Evolutionary conservation across 1,139 yeast species (phyloP).

Genomic region (Candida sp.): DNA sequence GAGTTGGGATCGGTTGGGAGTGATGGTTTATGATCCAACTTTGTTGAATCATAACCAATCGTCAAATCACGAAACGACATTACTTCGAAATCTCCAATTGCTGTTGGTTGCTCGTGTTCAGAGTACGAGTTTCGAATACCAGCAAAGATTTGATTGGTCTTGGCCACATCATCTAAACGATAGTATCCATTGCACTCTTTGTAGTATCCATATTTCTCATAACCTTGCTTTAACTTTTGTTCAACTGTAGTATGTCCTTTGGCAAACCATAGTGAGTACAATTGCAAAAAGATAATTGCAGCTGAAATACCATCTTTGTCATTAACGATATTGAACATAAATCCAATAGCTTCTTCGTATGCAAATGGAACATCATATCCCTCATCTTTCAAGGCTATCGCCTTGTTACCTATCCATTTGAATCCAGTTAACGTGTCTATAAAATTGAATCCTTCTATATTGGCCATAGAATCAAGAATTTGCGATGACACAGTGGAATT

Average conservation of each 20-base stretch:
- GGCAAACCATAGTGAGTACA: conserved; percentile 51
- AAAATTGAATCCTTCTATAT: conserved; percentile 55
- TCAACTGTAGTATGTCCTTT: conserved; percentile 30
- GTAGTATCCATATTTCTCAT: conserved; percentile 68
- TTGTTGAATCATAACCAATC: conserved; percentile 70
- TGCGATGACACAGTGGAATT: conserved; percentile 94
- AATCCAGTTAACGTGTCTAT: conserved; percentile 91
- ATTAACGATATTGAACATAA: conserved; percentile 81
- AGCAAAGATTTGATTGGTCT: conserved; percentile 50
- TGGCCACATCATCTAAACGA: conserved; percentile 53
- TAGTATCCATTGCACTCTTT: conserved; percentile 89
- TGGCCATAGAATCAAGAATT: conserved; percentile 70
- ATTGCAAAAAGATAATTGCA: conserved; percentile 70
- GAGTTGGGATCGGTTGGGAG: conserved; percentile 71
- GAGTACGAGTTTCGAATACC: conserved; percentile 41
- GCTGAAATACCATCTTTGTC: conserved; percentile 96
- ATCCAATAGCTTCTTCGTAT: conserved; percentile 95
- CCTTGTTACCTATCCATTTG: conserved; percentile 95
- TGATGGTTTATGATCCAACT: conserved; percentile 52
- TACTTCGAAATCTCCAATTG: conserved; percentile 54
- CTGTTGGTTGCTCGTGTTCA: conserved; percentile 31
- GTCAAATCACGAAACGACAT: conserved; percentile 82
- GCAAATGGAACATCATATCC: conserved; percentile 83
- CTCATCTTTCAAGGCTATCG: conserved; percentile 61
- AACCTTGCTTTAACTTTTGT: conserved; percentile 56